Evolutionary conservation across 2,329 filamentous ascomycete genomes (phyloP).

Genomic region (Phialophora tarda): DNA sequence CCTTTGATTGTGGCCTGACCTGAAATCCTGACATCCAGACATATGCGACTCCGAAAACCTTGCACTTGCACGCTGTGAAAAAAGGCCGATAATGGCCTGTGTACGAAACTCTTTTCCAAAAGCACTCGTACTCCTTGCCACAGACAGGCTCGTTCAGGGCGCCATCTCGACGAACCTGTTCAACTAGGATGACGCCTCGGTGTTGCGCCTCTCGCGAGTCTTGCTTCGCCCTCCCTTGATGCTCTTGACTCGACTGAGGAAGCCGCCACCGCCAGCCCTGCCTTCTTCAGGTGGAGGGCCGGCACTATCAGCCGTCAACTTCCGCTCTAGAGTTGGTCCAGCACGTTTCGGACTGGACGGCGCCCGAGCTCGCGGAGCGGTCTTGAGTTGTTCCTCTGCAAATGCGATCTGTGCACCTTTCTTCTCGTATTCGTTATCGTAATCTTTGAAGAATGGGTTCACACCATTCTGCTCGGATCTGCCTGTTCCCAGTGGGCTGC

Average conservation of each 20-base stretch:
- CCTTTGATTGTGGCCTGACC: constrained; percentile 1
- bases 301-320: constrained; percentile 63
- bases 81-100: neutral
- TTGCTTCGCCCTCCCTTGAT: constrained; percentile 70
- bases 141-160: neutral
- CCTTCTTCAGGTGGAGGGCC: constrained; percentile 49
- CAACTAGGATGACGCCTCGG: constrained; percentile 25
- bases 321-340: constrained; percentile 63
- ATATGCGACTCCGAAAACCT: neutral
- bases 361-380: constrained; percentile 49
- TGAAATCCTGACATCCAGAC: constrained; percentile 1
- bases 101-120: constrained; percentile 5
- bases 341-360: constrained; percentile 66
- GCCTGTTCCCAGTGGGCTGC: constrained; percentile 44
- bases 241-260: constrained; percentile 80
- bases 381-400: constrained; percentile 52
- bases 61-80: neutral
- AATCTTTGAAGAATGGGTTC: constrained; percentile 87
- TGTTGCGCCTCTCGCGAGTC: constrained; percentile 48
- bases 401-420: constrained; percentile 65
- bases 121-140: neutral
- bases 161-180: neutral
- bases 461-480: constrained; percentile 53
- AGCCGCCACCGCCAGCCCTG: constrained; percentile 61
- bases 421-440: constrained; percentile 68